A percentile compares a stretch with the other conserved stretches of the same genome.
Conservation (phyloP, 345 rosid genomes). For the Dipteronia sinensis region DNA sequence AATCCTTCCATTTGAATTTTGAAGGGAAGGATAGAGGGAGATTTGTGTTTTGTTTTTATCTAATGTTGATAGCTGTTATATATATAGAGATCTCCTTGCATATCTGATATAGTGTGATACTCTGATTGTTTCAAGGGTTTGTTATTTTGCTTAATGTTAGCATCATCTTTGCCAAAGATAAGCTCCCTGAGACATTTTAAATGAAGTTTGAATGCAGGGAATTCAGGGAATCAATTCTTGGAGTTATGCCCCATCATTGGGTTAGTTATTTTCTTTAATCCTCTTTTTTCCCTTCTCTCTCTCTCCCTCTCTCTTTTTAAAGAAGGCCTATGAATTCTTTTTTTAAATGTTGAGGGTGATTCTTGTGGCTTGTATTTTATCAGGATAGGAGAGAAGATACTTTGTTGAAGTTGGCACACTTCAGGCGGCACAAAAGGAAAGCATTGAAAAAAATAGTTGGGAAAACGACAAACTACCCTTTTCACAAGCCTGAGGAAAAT, state of each 20-base stretch:
- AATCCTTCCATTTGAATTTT: neutral
- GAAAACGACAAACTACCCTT: constrained; percentile 67
- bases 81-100: neutral
- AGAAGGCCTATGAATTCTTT: neutral
- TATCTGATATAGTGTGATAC: neutral
- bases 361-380: constrained; percentile 26
- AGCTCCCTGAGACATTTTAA: constrained; percentile 39
- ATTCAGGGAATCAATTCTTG: constrained; percentile 92
- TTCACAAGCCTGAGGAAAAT: constrained; percentile 94
- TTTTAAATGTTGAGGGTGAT: constrained; percentile 17
- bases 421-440: constrained; percentile 91
- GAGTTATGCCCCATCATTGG: constrained; percentile 97
- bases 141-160: constrained; percentile 8
- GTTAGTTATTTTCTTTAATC: constrained; percentile 43
- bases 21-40: neutral
- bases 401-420: constrained; percentile 72
- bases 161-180: constrained; percentile 22
- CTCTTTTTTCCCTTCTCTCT: neutral
- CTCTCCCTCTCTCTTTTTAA: neutral
- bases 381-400: constrained; percentile 99
- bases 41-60: neutral
- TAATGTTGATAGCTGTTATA: neutral
- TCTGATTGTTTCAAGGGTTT: neutral
- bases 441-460: constrained; percentile 67
- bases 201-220: constrained; percentile 94